Base-by-base conservation (phyloP, 306 rosid genomes). In the Luffa aegyptiaca region DNA sequence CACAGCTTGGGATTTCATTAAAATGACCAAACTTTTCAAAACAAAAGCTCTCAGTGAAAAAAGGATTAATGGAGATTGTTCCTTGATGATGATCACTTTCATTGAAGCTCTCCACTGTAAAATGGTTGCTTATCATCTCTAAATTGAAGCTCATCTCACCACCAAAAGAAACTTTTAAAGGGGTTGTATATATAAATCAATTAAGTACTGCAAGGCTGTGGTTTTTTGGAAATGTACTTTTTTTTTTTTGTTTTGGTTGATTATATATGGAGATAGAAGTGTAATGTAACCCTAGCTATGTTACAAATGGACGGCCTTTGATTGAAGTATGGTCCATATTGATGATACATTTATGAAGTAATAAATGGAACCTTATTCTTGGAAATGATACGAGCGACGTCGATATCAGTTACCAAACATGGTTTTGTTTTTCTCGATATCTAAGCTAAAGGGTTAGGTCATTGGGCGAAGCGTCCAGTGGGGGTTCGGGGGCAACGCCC, bases 61-160 rank as follows among this genome's bases (percentile, higher is more conserved):
- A 49, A 16, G 78, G 59, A 17, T 65, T 37, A 21, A 8, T 49
- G 6, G 57, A 72, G 78, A 79, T 77, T 69, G 79, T 66, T 61
- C 17, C 84, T 73, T 37, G 48, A 8, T 81, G 80, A 45, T 83
- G 77, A 49, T 80, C 62, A 79, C 75, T 80, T 42, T 59, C 37
- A 61, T 53, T 61, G n/a, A 45, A 78, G 58, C 72, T 81, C 81
- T 73, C 49, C 78, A 65, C 71, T 44, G 45, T 56, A 53, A 55
- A 31, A n/a, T 14, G 31, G 48, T 80, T 82, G 46, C 79, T 81
- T 69, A 51, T 80, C 64, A 52, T 51, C 79, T 75, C 79, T 35
- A 37, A 52, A n/a, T 75, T 75, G 61, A 16, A 75, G 48, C 48
- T n/a, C 79, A 70, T 48, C 8, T 37, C 76, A 51, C 7, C 1